A percentile compares a stretch with the other conserved stretches of the same genome.
Evolutionary conservation across 164 flowering plant species (phyloP).

Genomic region (Vitis cinerea): DNA sequence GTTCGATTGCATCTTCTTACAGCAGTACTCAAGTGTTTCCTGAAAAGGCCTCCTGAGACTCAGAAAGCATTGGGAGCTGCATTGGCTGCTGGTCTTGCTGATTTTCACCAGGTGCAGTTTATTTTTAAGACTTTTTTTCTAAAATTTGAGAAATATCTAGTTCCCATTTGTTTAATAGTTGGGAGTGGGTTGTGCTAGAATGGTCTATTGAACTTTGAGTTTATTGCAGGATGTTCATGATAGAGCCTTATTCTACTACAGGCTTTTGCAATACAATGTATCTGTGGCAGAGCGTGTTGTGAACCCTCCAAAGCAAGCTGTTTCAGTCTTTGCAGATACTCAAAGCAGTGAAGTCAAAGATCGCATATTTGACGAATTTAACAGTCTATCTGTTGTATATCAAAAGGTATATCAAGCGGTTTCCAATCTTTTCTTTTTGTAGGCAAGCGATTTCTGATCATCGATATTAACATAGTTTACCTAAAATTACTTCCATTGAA

Average conservation of each 20-base stretch:
- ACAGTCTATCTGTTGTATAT: constrained; percentile 91
- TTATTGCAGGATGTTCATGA: constrained; percentile 97
- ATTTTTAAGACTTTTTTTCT: background rate
- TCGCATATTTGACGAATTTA: constrained; percentile 96
- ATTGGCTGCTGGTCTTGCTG: constrained; percentile 86
- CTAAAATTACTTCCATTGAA: no score
- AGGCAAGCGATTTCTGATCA: no score
- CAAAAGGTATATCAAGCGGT: constrained; percentile 61
- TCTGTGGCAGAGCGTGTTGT: constrained; percentile 83
- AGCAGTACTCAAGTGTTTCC: constrained; percentile 90
- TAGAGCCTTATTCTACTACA: constrained; percentile 93
- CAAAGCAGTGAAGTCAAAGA: constrained; percentile 96
- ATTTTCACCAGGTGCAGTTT: constrained; percentile 81
- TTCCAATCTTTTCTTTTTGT: background rate
- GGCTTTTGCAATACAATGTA: constrained; percentile 81
- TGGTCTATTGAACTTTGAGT: constrained; percentile 13
- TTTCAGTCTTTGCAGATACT: constrained; percentile 97
- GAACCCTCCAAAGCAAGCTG: constrained; percentile 97
- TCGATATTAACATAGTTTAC: no score
- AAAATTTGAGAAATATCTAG: background rate
- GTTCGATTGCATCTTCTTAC: constrained; percentile 95
- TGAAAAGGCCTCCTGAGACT: constrained; percentile 95
- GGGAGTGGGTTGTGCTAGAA: background rate
- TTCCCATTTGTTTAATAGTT: background rate
- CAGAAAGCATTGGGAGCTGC: constrained; percentile 90